These are phyloP conservation scores for Torulaspora pretoriensis DNA, from an alignment of 1,139 yeast species.

Conservation along the genomic window DNA sequence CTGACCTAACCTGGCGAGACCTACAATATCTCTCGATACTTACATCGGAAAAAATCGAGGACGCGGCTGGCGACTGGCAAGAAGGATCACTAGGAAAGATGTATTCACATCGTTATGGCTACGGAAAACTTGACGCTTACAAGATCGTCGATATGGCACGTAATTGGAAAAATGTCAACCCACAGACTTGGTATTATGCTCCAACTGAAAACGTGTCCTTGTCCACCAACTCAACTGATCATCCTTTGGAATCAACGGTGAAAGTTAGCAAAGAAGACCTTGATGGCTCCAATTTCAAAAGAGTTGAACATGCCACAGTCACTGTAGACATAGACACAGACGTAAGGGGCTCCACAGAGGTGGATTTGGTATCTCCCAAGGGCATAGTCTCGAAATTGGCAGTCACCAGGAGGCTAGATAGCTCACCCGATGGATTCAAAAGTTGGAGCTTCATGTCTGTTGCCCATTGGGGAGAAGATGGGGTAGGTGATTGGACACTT, in stretches of 20 bases:
- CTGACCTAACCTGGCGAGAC: slow-evolving; percentile 93
- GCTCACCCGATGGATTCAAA: slow-evolving; percentile 52
- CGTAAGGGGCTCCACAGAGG: slow-evolving; percentile 66
- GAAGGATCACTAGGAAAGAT: slow-evolving; percentile 49
- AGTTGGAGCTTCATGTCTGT: slow-evolving; percentile 97
- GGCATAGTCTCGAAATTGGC: slow-evolving; percentile 77
- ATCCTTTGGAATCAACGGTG: slow-evolving; percentile 42
- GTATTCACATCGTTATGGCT: slow-evolving; percentile 87
- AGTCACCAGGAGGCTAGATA: slow-evolving; percentile 60
- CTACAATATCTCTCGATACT: slow-evolving; percentile 78
- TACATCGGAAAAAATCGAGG: slow-evolving; percentile 66
- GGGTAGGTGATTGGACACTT: slow-evolving; percentile 78
- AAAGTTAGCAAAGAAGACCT: slow-evolving; percentile 50
- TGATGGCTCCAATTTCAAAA: slow-evolving; percentile 55
- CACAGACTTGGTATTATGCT: slow-evolving; percentile 78
- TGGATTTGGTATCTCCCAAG: slow-evolving; percentile 65
- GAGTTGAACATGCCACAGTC: slow-evolving; percentile 82
- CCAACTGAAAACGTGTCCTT: slow-evolving; percentile 28
- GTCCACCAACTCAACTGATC: slow-evolving; percentile 26
- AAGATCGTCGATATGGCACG: slow-evolving; percentile 68
- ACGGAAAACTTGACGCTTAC: slow-evolving; percentile 87
- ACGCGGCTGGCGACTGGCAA: slow-evolving; percentile 69
- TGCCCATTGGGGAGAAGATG: slow-evolving; percentile 94
- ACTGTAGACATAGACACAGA: slow-evolving; percentile 64
- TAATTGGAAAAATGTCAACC: slow-evolving; percentile 79